Evolutionary conservation across 2,329 filamentous ascomycete genomes (phyloP).

Genomic region (Diaporthe vexans): DNA sequence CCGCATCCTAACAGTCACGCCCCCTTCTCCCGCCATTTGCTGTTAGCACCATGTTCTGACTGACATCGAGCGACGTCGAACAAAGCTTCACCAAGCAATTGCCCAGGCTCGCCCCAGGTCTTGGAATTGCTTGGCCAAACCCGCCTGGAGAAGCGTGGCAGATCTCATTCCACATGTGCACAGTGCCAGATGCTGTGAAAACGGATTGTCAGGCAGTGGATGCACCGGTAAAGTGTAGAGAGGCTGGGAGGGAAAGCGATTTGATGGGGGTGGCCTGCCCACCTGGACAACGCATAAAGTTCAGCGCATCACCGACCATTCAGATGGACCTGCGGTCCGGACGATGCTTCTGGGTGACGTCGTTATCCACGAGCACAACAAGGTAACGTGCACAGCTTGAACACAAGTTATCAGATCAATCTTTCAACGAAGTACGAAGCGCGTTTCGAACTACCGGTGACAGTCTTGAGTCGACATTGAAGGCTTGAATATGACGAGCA

Average conservation of each 20-base stretch:
- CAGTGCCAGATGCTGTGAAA: constrained; percentile 15
- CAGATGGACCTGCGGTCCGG: background rate
- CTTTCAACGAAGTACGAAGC: background rate
- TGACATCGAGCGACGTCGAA: constrained; percentile 17
- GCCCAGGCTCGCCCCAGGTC: constrained; percentile 31
- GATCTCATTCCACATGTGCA: constrained; percentile 16
- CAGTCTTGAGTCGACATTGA: background rate
- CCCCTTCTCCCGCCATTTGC: background rate
- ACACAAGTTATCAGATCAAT: background rate
- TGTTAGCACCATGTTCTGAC: background rate
- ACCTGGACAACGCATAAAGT: constrained; percentile 26
- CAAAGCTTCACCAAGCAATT: constrained; percentile 34
- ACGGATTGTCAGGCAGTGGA: background rate
- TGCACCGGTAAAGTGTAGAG: background rate
- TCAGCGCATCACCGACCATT: constrained; percentile 14
- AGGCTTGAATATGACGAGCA: background rate
- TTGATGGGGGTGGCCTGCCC: constrained; percentile 8
- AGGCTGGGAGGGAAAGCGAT: background rate
- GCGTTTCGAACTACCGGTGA: background rate
- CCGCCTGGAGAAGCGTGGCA: constrained; percentile 5
- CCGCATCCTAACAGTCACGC: background rate
- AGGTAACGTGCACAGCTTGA: background rate
- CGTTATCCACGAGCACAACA: background rate
- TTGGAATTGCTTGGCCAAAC: constrained; percentile 26
- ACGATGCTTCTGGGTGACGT: constrained; percentile 18